Evolutionary conservation across 495 filamentous ascomycete species (phyloP), one percentile per base, ranked within the genome.

Genomic region (Immersiella caudata): DNA sequence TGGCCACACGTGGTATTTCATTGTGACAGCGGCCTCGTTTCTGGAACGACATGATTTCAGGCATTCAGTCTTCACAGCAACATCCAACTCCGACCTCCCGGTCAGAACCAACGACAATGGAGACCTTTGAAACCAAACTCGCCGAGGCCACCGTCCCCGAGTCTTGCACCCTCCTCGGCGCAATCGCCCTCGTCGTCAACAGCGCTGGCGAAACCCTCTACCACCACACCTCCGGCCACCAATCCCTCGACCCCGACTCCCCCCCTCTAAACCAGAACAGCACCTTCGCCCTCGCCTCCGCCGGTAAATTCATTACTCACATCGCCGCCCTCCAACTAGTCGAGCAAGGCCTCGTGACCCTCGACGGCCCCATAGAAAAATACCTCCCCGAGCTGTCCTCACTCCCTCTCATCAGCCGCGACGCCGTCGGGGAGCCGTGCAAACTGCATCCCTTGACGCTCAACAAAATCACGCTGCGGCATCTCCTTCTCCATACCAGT

Each of bases 251-350:
- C 22, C 1, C 40, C 49, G 46, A 52, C 52, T 33, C 57, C 16
- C 65, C 35, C 46, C 65, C 65, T 2, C 40, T 67, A 12, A 36
- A 67, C 22, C 35, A 57, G 4, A 26, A 67, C 46, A 60, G 65
- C 65, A 67, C 65, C 40, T 26, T 67, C 11, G 35, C 65, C 12
- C 35, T 67, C 58, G 36, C 25, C 2, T 60, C 65, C 6, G 57
- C 65, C 9, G 65, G 65, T 9, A 74, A 76, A 33, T 67, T 76
- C 60, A 60, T 67, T n/a, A 76, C 74, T 7, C 56, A 69, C n/a
- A 66, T 74, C 33, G 67, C 68, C 11, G 65, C 68, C 0, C 66
- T 76, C 35, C 74, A 73, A 50, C 70, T 74, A 24, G 74, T 76
- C 16, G 74, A 76, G 22, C 60, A 64, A 18, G 70, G 69, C 21